Percentiles rank a stretch among this genome's conserved stretches.
These are phyloP conservation scores for Fusarium sp. DNA, from an alignment of 2,329 filamentous ascomycete species.

Conservation along the genomic window DNA sequence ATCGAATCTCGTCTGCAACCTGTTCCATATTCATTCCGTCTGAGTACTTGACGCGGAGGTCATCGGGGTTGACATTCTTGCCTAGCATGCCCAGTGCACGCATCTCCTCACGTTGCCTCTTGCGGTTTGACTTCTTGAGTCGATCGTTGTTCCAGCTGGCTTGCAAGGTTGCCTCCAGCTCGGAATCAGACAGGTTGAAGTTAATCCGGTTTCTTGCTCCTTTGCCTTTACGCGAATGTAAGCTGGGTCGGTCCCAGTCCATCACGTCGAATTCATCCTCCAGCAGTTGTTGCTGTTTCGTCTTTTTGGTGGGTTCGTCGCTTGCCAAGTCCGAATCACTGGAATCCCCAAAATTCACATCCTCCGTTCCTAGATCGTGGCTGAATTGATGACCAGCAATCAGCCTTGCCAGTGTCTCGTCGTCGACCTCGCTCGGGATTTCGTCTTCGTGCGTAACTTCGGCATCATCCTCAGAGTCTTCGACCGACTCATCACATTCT, in stretches of 20 bases:
- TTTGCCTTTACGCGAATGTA: constrained; percentile 73
- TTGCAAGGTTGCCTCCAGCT: constrained; percentile 71
- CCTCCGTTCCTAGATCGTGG: constrained; percentile 35
- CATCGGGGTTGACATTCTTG: constrained; percentile 65
- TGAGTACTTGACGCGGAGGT: constrained; percentile 78
- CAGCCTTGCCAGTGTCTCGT: constrained; percentile 45
- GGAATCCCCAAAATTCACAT: constrained; percentile 34
- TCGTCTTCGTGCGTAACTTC: constrained; percentile 22
- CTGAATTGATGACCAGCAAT: constrained; percentile 43
- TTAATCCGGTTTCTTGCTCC: constrained; percentile 67
- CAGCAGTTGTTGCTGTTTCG: constrained; percentile 51
- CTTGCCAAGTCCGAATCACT: constrained; percentile 35
- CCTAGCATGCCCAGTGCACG: constrained; percentile 75
- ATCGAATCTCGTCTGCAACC: constrained; percentile 77
- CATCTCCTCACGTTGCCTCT: constrained; percentile 76
- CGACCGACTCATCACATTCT: constrained; percentile 45
- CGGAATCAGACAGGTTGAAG: constrained; percentile 72
- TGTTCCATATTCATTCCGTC: constrained; percentile 78
- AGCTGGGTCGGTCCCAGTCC: constrained; percentile 80
- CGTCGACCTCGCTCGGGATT: constrained; percentile 43
- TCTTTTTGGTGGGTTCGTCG: constrained; percentile 48
- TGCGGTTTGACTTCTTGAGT: constrained; percentile 76
- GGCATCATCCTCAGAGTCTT: constrained; percentile 9
- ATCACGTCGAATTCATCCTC: constrained; percentile 84
- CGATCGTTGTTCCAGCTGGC: constrained; percentile 75